Percentiles rank a stretch among this genome's conserved stretches.
phyloP scores from a whole-genome alignment of 2,329 filamentous ascomycete species.

The Periconia sp. region DNA sequence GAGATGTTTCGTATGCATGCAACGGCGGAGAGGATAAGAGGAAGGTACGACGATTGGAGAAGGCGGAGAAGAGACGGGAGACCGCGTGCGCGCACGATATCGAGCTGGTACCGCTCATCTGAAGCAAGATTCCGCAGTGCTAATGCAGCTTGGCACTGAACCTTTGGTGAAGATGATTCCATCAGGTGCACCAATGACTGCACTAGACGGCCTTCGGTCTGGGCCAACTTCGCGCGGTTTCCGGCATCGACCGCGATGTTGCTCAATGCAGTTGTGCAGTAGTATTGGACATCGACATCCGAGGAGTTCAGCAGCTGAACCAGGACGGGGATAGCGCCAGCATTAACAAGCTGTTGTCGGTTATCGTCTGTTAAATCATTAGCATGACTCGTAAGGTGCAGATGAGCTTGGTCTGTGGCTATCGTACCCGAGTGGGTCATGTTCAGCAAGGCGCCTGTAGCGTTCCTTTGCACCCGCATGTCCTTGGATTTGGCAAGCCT shows the following conservation, averaged over 20 bases:
- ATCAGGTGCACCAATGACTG: slow-evolving; percentile 94
- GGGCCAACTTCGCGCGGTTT: slow-evolving; percentile 87
- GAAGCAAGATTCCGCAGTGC: slow-evolving; percentile 94
- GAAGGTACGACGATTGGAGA: slow-evolving; percentile 91
- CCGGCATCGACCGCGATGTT: slow-evolving; percentile 95
- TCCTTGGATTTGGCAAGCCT: slow-evolving; percentile 94
- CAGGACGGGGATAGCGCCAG: slow-evolving; percentile 94
- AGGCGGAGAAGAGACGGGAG: slow-evolving; percentile 83
- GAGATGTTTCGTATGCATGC: slow-evolving; percentile 99
- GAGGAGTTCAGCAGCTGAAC: slow-evolving; percentile 90
- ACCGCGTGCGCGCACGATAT: slow-evolving; percentile 89
- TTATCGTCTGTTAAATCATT: slow-evolving; percentile 75
- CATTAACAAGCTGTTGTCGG: slow-evolving; percentile 93
- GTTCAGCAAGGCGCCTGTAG: slow-evolving; percentile 92
- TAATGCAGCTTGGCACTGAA: slow-evolving; percentile 94
- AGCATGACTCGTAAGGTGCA: slow-evolving; percentile 13
- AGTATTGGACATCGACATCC: slow-evolving; percentile 98
- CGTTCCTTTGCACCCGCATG: slow-evolving; percentile 97
- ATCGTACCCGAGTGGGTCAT: slow-evolving; percentile 95
- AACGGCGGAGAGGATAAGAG: slow-evolving; percentile 92
- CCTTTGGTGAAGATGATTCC: slow-evolving; percentile 91
- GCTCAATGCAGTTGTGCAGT: slow-evolving; percentile 96
- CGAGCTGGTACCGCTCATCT: slow-evolving; percentile 97
- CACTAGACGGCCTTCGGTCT: slow-evolving; percentile 87
- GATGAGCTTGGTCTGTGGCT: neutral